Conservation (phyloP, 2,329 filamentous ascomycete species). For the Neocatenulostroma microsporum region DNA sequence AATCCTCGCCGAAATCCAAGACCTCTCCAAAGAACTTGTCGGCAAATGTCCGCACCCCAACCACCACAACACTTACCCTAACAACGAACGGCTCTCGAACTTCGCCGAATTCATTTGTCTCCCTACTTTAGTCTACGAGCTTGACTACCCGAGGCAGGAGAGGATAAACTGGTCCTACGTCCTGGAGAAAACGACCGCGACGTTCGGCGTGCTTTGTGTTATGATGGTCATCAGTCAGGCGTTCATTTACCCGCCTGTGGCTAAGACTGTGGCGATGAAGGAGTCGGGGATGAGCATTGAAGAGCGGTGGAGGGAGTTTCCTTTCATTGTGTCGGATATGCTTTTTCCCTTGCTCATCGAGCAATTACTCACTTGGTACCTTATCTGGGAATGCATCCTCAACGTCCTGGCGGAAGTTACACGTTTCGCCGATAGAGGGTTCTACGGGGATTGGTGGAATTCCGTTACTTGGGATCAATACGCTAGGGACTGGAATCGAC, state of each 20-base stretch:
- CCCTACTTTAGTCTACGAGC: constrained; percentile 71
- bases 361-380: constrained; percentile 68
- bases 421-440: constrained; percentile 67
- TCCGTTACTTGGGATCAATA: constrained; percentile 63
- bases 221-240: constrained; percentile 74
- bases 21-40: constrained; percentile 56
- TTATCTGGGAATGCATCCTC: constrained; percentile 63
- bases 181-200: constrained; percentile 61
- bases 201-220: constrained; percentile 64
- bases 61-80: constrained; percentile 52
- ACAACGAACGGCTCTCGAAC: constrained; percentile 53
- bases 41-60: constrained; percentile 54
- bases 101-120: constrained; percentile 64
- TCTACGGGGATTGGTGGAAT: constrained; percentile 51
- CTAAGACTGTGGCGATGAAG: constrained; percentile 59
- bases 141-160: constrained; percentile 66
- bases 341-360: constrained; percentile 74
- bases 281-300: constrained; percentile 54
- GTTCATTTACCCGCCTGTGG: constrained; percentile 68
- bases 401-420: constrained; percentile 72
- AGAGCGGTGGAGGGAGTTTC: constrained; percentile 59
- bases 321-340: constrained; percentile 66
- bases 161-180: constrained; percentile 68
- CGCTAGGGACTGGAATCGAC: constrained; percentile 70
- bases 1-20: constrained; percentile 59